Conservation (phyloP, 2,329 filamentous ascomycete genomes). For the Sphaerostilbella broomeana region DNA sequence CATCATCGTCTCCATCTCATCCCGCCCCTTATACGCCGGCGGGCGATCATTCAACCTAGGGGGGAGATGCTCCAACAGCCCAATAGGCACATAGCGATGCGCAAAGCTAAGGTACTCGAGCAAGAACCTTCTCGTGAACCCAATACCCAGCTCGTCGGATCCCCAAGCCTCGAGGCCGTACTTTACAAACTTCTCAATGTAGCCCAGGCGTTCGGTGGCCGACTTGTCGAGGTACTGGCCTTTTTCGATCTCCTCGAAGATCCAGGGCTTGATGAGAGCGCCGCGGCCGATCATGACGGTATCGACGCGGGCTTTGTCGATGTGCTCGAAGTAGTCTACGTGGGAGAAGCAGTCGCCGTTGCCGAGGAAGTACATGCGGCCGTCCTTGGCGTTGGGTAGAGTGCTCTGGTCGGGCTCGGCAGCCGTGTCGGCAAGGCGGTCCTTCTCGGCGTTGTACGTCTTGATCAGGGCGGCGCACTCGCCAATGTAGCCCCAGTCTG, state of each 20-base stretch:
- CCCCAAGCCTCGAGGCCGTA: conserved; percentile 95
- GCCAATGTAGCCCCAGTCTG: conserved; percentile 94
- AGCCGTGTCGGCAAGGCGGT: conserved; percentile 65
- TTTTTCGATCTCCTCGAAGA: conserved; percentile 91
- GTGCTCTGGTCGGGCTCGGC: conserved; percentile 70
- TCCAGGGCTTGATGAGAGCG: conserved; percentile 94
- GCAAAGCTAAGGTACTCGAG: conserved; percentile 95
- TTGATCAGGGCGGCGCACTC: conserved; percentile 83
- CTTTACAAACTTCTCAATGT: conserved; percentile 82
- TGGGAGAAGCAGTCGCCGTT: conserved; percentile 97
- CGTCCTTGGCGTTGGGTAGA: conserved; percentile 57
- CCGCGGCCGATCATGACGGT: conserved; percentile 97
- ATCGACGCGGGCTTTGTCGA: conserved; percentile 75
- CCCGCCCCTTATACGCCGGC: conserved; percentile 72
- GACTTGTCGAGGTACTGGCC: conserved; percentile 96
- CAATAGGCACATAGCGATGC: conserved; percentile 84
- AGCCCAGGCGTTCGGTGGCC: conserved; percentile 73
- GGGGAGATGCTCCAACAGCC: conserved; percentile 80
- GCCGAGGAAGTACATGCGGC: conserved; percentile 82
- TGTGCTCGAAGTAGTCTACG: conserved; percentile 72
- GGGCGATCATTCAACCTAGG: conserved; percentile 85
- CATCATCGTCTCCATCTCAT: conserved; percentile 91
- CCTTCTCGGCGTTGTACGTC: conserved; percentile 64
- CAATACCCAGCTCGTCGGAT: conserved; percentile 87
- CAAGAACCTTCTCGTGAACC: conserved; percentile 83